phyloP scores from a whole-genome alignment of 257 asterid species.

The Penstemon newberryi region DNA sequence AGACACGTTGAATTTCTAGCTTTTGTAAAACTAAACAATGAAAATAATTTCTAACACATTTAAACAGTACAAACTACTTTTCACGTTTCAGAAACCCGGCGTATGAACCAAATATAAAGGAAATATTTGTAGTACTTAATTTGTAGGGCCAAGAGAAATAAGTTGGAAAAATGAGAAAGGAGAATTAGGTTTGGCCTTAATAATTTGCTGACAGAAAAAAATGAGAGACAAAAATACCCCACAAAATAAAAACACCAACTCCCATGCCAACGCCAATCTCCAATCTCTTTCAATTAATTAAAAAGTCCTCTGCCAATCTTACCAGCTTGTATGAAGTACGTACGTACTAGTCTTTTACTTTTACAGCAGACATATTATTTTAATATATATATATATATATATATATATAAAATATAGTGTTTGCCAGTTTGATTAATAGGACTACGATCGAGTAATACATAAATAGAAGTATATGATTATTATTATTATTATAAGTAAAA shows the following conservation, averaged over 20 bases:
- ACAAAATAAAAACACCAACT: conserved; percentile 35
- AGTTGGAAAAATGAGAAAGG: conserved; percentile 14
- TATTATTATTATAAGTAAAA: too few relatives aligned
- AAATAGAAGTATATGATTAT: too few relatives aligned
- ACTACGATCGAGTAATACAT: too few relatives aligned
- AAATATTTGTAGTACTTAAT: too few relatives aligned
- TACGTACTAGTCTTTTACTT: background rate
- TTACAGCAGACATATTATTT: background rate
- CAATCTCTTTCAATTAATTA: conserved; percentile 35
- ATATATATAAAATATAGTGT: background rate
- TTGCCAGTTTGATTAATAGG: too few relatives aligned
- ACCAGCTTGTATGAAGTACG: background rate
- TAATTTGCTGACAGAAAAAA: conserved; percentile 4
- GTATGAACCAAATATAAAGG: too few relatives aligned
- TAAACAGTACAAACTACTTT: too few relatives aligned
- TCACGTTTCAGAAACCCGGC: too few relatives aligned
- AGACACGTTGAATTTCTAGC: too few relatives aligned
- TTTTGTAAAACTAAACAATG: too few relatives aligned
- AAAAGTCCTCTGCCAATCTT: conserved; percentile 31
- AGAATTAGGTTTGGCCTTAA: background rate
- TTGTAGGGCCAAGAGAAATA: background rate
- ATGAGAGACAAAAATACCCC: conserved; percentile 21
- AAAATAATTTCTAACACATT: too few relatives aligned
- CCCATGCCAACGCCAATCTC: conserved; percentile 38
- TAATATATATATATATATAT: background rate